Conservation (phyloP, 768 basidiomycete genomes). For the Pholiota microspora region DNA sequence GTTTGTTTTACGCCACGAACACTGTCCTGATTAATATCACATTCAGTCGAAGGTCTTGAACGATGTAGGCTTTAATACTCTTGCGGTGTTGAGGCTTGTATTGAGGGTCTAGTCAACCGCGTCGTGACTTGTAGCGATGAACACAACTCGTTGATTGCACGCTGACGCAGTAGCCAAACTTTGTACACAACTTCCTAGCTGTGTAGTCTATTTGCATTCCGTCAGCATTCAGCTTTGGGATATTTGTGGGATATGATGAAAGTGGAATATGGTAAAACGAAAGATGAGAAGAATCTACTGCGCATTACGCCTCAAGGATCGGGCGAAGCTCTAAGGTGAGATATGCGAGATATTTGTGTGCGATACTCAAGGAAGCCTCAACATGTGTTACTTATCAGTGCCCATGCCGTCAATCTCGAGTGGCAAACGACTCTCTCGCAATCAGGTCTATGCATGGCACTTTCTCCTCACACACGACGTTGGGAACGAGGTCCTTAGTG, state of each 20-base stretch:
- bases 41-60: not conserved
- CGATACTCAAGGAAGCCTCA: not conserved
- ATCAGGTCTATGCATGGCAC: not conserved
- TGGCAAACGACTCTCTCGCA: not conserved
- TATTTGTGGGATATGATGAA: too few relatives aligned
- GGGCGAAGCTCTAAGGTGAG: slow-evolving; percentile 48
- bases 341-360: slow-evolving; percentile 26
- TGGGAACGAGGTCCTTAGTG: not conserved
- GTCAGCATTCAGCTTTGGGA: not conserved
- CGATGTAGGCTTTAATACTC: too few relatives aligned
- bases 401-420: not conserved
- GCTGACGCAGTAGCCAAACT: not conserved
- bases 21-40: not conserved
- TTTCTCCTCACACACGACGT: not conserved
- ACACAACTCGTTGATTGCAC: not conserved
- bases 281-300: slow-evolving; percentile 51
- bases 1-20: not conserved
- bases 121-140: not conserved
- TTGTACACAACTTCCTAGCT: not conserved
- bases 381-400: not conserved
- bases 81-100: too few relatives aligned
- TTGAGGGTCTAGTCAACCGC: too few relatives aligned
- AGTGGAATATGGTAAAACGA: slow-evolving; percentile 29
- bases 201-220: slow-evolving; percentile 41
- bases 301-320: slow-evolving; percentile 49